phyloP scores from a whole-genome alignment of 345 rosid species.

The Euphorbia tirucalli region DNA sequence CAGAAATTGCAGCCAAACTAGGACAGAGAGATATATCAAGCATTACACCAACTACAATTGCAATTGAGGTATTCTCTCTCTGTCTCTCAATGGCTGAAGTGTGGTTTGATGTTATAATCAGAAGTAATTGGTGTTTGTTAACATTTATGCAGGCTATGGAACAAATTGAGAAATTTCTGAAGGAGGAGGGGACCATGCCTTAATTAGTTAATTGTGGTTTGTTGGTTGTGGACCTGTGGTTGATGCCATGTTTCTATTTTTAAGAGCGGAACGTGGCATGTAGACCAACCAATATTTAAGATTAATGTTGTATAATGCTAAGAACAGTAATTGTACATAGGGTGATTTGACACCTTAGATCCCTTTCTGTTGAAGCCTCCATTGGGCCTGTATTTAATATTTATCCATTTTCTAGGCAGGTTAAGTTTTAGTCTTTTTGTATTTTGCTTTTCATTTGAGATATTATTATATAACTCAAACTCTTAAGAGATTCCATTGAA shows the following conservation, averaged over 20 bases:
- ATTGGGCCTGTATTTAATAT: no score
- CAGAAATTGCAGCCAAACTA: slow-evolving; percentile 78
- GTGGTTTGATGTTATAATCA: background rate
- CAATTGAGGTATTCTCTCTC: slow-evolving; percentile 58
- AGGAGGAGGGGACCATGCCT: slow-evolving; percentile 30
- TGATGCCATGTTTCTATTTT: slow-evolving; percentile 11
- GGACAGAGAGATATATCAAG: slow-evolving; percentile 59
- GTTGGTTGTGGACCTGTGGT: background rate
- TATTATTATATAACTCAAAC: no score
- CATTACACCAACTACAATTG: slow-evolving; percentile 68
- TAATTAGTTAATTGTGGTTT: background rate
- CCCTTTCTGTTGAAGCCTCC: no score
- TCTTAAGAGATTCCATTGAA: no score
- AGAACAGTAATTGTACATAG: no score
- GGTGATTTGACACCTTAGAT: no score
- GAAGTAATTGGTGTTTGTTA: background rate
- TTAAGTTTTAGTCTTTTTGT: no score
- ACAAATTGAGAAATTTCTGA: slow-evolving; percentile 46
- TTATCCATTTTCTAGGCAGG: no score
- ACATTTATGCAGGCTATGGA: slow-evolving; percentile 45
- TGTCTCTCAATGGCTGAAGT: background rate
- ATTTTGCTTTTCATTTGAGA: no score
- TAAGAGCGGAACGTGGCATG: background rate
- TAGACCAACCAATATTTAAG: no score
- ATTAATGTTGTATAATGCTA: no score